Percentiles rank a stretch among this genome's conserved stretches.
Evolutionary conservation across 306 rosid genomes (phyloP).

Genomic region (Cyclanthera cordifolia): DNA sequence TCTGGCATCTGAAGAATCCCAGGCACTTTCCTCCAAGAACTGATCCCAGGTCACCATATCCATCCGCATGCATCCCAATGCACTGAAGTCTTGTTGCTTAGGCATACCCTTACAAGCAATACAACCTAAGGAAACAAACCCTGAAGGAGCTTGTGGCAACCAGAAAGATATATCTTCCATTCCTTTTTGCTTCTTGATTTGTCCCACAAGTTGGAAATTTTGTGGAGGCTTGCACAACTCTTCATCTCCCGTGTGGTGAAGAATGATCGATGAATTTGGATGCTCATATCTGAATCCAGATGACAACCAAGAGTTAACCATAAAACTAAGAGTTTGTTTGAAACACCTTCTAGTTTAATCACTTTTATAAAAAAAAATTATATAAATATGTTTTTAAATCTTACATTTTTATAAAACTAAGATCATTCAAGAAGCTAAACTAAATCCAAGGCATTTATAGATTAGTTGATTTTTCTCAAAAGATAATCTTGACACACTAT

Average conservation of each 20-base stretch:
- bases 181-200: conserved; percentile 80
- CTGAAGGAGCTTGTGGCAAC: conserved; percentile 95
- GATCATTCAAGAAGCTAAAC: too few relatives aligned
- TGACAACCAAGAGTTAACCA: conserved; percentile 12
- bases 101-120: conserved; percentile 74
- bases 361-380: background rate
- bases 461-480: too few relatives aligned
- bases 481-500: too few relatives aligned
- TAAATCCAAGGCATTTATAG: too few relatives aligned
- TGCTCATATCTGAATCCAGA: conserved; percentile 63
- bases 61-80: conserved; percentile 75
- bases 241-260: conserved; percentile 57
- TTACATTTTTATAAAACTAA: too few relatives aligned
- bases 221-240: conserved; percentile 56
- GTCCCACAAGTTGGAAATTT: conserved; percentile 76
- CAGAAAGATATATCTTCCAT: conserved; percentile 69
- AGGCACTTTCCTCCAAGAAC: conserved; percentile 73
- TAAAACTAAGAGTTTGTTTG: conserved; percentile 3
- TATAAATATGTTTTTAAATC: too few relatives aligned
- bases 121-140: conserved; percentile 85
- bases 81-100: conserved; percentile 51
- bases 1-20: conserved; percentile 80
- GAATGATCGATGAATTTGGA: conserved; percentile 74
- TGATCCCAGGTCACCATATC: conserved; percentile 77
- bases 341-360: too few relatives aligned